Base-by-base conservation (phyloP, 805 yeast genomes). In the Ogataea allantospora region DNA sequence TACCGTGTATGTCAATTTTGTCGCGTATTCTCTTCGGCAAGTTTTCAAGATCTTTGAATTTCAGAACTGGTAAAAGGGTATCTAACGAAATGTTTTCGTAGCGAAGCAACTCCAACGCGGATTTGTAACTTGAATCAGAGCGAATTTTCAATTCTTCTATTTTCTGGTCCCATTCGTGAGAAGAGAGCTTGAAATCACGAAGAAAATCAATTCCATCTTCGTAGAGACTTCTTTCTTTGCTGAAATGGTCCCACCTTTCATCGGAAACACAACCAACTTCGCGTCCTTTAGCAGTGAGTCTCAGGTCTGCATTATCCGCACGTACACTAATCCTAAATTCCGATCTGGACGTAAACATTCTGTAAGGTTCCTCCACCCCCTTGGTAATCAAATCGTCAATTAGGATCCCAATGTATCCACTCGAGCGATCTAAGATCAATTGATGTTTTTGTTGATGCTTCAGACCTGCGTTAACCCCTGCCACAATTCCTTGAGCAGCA, bases 321-420 rank as follows among this genome's bases (percentile, higher is more conserved):
- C 99, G 70, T 4, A 88, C 87, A 22, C 88, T 81, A 25, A 93
- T 78, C 56, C 99, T 71, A 58, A 88, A 93, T 58, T 93, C 99
- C 0, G 96, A 85, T 34, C 99, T 73, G 5, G 97, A 88, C 0
- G 99, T 93, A 57, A 93, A 93, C 99, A 93, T 93, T 47, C 99
- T 69, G 58, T 93, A 93, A 1, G 99, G 99, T 60, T 93, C 99
- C 43, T 81, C 86, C 2, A 93, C 96, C 13, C 99, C 99, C 59
- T 88, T 88, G 0, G 96, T 89, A 20, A 89, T 83, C 47, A 93
- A 69, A 65, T 93, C 99, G 61, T 93, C 99, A 32, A 93, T 81
- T 42, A 93, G 66, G 5, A 93, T 96, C 1, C 99, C 99, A 38
- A 86, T 73, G 52, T 87, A 89, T 1, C 96, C 97, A 57, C 88